Percentiles rank a stretch among this genome's conserved stretches.
Conservation (phyloP, 805 yeast species). For the Zygosaccharomyces siamensis region DNA sequence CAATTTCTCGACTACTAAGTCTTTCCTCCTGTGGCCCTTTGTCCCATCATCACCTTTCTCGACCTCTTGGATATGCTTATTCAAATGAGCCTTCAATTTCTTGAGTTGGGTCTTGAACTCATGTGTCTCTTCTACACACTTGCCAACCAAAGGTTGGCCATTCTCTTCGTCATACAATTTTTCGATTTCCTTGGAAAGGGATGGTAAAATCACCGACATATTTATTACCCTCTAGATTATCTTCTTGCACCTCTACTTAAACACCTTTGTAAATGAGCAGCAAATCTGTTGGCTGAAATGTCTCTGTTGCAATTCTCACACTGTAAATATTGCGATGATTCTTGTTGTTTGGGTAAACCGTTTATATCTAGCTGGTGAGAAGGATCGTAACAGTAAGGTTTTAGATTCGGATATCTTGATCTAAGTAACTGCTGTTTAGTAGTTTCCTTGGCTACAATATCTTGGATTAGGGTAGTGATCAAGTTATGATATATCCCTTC, state of each 20-base stretch:
- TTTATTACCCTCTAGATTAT: slow-evolving; percentile 13
- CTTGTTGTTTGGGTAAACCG: slow-evolving; percentile 31
- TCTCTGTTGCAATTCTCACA: slow-evolving; percentile 82
- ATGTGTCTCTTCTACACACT: slow-evolving; percentile 29
- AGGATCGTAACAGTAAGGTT: slow-evolving; percentile 27
- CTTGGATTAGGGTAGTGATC: slow-evolving; percentile 30
- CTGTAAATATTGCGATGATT: slow-evolving; percentile 50
- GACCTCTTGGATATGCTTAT: slow-evolving; percentile 29
- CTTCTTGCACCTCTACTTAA: slow-evolving; percentile 63
- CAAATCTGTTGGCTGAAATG: slow-evolving; percentile 87
- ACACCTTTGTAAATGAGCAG: slow-evolving; percentile 89
- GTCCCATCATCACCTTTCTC: slow-evolving; percentile 19
- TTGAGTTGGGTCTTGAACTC: slow-evolving; percentile 38
- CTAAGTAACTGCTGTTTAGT: slow-evolving; percentile 22
- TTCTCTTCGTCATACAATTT: slow-evolving; percentile 19
- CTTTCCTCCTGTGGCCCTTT: slow-evolving; percentile 23
- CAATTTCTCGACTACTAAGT: slow-evolving; percentile 29
- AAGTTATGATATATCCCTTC: slow-evolving; percentile 25
- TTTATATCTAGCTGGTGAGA: slow-evolving; percentile 27
- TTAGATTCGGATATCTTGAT: slow-evolving; percentile 23
- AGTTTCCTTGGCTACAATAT: slow-evolving; percentile 29
- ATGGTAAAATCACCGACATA: slow-evolving; percentile 21
- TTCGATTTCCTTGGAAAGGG: slow-evolving; percentile 19
- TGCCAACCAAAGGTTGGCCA: slow-evolving; percentile 18
- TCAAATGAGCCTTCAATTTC: slow-evolving; percentile 41